Percentiles rank a stretch among this genome's conserved stretches.
These are phyloP conservation scores for Trichoderma simmonsii DNA, from an alignment of 2,329 filamentous ascomycete genomes.

Conservation along the genomic window DNA sequence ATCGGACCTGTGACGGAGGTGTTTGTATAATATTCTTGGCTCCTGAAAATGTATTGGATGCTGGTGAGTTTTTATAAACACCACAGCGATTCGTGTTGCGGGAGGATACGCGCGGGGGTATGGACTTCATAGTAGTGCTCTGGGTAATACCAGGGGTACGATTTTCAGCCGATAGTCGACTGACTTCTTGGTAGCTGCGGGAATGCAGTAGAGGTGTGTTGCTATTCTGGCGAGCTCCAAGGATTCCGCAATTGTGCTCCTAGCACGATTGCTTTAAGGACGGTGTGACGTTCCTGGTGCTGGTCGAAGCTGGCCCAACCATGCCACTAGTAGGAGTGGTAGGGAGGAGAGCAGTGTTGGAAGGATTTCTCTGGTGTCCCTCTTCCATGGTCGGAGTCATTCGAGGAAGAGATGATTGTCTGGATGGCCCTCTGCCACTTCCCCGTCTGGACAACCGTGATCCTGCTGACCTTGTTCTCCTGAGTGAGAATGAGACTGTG, in stretches of 20 bases:
- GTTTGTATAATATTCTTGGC: neutral
- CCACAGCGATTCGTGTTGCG: neutral
- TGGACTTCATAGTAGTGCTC: constrained; percentile 17
- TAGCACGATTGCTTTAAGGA: neutral
- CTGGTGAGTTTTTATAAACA: neutral
- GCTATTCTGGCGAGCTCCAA: neutral
- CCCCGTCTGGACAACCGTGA: constrained; percentile 16
- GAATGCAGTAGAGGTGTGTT: neutral
- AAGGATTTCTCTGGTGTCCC: constrained; percentile 19
- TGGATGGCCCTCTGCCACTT: neutral
- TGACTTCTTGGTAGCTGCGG: neutral
- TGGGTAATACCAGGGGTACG: neutral
- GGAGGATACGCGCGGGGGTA: constrained; percentile 24
- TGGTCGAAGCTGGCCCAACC: neutral
- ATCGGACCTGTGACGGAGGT: neutral
- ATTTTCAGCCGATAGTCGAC: neutral
- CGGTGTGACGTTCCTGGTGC: neutral
- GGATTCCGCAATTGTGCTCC: neutral
- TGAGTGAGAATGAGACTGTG: constrained; percentile 25
- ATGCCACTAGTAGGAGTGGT: neutral
- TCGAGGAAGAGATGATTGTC: constrained; percentile 22
- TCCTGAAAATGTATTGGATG: neutral
- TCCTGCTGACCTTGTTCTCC: constrained; percentile 1
- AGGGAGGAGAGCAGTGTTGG: neutral
- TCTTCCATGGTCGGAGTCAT: constrained; percentile 36